Conservation (phyloP, 1,284 basidiomycete genomes). For the Boletellus sp. region DNA sequence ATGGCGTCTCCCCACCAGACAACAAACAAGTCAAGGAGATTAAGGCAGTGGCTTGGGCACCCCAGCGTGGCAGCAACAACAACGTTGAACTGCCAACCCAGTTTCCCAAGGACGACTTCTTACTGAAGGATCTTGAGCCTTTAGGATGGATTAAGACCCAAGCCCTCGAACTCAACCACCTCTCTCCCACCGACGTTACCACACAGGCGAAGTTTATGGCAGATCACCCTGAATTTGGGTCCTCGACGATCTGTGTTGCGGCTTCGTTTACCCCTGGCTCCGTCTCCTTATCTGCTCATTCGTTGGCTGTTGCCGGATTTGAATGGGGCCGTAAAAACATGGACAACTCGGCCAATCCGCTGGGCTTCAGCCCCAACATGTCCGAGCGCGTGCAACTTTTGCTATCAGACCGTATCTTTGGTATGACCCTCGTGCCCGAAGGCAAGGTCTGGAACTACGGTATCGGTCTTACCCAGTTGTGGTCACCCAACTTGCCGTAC, state of each 20-base stretch:
- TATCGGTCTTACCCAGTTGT: slow-evolving; percentile 87
- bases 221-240: slow-evolving; percentile 91
- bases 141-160: slow-evolving; percentile 99
- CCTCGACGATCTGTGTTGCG: slow-evolving; percentile 90
- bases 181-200: slow-evolving; percentile 93
- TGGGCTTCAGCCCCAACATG: slow-evolving; percentile 96
- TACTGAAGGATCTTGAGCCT: slow-evolving; percentile 92
- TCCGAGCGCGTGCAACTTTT: slow-evolving; percentile 94
- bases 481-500: slow-evolving; percentile 84
- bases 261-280: slow-evolving; percentile 98
- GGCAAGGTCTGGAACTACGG: slow-evolving; percentile 94
- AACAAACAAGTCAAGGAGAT: slow-evolving; percentile 99
- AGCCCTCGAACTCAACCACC: slow-evolving; percentile 86
- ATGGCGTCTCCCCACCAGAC: slow-evolving; percentile 90
- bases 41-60: slow-evolving; percentile 94
- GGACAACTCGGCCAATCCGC: slow-evolving; percentile 81
- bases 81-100: slow-evolving; percentile 84
- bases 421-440: slow-evolving; percentile 88
- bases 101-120: slow-evolving; percentile 89
- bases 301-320: slow-evolving; percentile 86
- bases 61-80: slow-evolving; percentile 95
- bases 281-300: slow-evolving; percentile 92
- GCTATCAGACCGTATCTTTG: slow-evolving; percentile 89
- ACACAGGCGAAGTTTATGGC: slow-evolving; percentile 97
- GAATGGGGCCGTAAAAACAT: slow-evolving; percentile 97